Evolutionary conservation across 2,329 filamentous ascomycete species (phyloP).

Genomic region (Aspergillus udagawae): DNA sequence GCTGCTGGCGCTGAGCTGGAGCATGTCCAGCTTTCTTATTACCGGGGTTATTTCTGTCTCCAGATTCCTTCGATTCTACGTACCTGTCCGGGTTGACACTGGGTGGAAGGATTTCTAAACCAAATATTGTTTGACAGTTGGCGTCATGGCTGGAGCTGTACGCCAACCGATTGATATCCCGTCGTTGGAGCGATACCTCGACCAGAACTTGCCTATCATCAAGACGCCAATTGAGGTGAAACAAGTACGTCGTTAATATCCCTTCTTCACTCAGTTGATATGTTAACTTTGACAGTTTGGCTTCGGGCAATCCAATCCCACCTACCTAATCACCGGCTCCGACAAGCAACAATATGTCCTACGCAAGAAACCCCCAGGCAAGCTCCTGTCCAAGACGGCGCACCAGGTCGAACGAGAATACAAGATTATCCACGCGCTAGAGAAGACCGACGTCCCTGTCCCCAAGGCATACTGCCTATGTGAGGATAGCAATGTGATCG

Average conservation of each 20-base stretch:
- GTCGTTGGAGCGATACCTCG: slow-evolving; percentile 75
- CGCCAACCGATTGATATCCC: slow-evolving; percentile 84
- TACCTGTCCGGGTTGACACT: background rate
- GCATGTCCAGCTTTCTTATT: slow-evolving; percentile 1
- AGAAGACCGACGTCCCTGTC: slow-evolving; percentile 75
- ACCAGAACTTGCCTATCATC: slow-evolving; percentile 74
- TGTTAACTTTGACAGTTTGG: slow-evolving; percentile 64
- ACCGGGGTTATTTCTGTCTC: slow-evolving; percentile 3
- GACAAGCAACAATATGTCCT: slow-evolving; percentile 73
- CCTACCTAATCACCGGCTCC: slow-evolving; percentile 79
- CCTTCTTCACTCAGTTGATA: background rate
- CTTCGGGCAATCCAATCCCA: slow-evolving; percentile 96
- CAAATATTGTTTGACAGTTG: background rate
- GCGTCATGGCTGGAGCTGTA: slow-evolving; percentile 73
- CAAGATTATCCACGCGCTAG: slow-evolving; percentile 79
- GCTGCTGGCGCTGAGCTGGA: background rate
- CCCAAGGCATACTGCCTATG: slow-evolving; percentile 81
- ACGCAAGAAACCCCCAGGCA: slow-evolving; percentile 96
- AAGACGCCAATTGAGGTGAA: slow-evolving; percentile 79
- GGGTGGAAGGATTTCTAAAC: background rate
- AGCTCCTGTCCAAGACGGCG: slow-evolving; percentile 85
- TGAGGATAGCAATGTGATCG: slow-evolving; percentile 73
- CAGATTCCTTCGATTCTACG: background rate
- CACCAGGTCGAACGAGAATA: slow-evolving; percentile 97
- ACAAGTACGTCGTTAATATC: slow-evolving; percentile 58